Base-by-base conservation (phyloP, 1,284 basidiomycete genomes). In the Xanthoconium separans region DNA sequence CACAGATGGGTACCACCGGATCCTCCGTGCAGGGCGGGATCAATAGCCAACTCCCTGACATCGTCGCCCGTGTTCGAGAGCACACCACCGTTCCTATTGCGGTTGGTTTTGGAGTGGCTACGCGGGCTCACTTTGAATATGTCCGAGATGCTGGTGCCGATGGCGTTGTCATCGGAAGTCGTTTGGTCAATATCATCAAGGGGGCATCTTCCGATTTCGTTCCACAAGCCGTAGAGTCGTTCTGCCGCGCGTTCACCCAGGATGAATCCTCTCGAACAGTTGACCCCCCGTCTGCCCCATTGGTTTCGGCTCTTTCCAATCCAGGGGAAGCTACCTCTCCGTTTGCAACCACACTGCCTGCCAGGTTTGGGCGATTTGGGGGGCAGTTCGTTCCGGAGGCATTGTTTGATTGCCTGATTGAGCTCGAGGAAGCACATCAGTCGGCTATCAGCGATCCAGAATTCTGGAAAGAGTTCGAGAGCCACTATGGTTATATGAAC, bases 351-450 rank as follows among this genome's bases (percentile, higher is more conserved):
- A 50, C 80, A 15, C 76, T 96, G 1, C 93, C 95, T 6, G 79
- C 85, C 8, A 83, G 95, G 46, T 99, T 99, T 63, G 97, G 97
- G 49, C 78, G 93, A 56, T 99, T 97, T 66, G 97, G 97, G 34
- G 97, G 97, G 2, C 95, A 98, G 65, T 99, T 95, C 73, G 95
- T 98, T 6, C 93, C 97, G 2, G 97, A 99, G 73, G 87, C 94
- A 8, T 78, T 99, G 30, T 89, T 95, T 59, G 95, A 95, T 66
- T 94, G 92, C 65, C 79, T 98, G 43, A 77, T 83, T 29, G 95
- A 99, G 76, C 80, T 99, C 36, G 95, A 98, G 73, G 84, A 85
- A 55, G 95, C 92, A 39, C 95, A 98, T 73, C 87, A 90, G 62
- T 75, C 82, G 45, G 96, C 96, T 10, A 83, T 93, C 68, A 80